phyloP scores from a whole-genome alignment of 352 stramenopile genomes.

The Aphanomyces euteiches region DNA sequence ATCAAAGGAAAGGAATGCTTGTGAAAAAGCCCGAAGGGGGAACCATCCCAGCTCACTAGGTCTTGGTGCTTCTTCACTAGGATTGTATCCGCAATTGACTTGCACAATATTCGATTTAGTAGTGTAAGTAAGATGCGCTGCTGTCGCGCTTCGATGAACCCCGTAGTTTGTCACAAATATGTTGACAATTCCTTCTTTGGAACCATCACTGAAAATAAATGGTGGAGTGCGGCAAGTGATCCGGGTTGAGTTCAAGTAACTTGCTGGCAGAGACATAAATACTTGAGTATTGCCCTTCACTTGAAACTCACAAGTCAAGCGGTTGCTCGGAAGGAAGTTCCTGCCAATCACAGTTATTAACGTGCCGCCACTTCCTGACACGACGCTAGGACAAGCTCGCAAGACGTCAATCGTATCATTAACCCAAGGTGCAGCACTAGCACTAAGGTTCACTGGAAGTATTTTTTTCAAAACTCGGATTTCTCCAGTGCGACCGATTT shows the following conservation, averaged over 20 bases:
- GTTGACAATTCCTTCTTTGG: slow-evolving; percentile 37
- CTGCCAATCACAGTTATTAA: slow-evolving; percentile 91
- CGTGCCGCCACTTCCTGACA: slow-evolving; percentile 41
- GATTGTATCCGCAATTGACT: slow-evolving; percentile 36
- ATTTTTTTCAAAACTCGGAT: slow-evolving; percentile 88
- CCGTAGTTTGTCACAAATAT: slow-evolving; percentile 83
- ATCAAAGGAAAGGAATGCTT: slow-evolving; percentile 92
- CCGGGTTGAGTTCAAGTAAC: slow-evolving; percentile 80
- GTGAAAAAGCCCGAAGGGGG: slow-evolving; percentile 84
- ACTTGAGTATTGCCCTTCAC: slow-evolving; percentile 33
- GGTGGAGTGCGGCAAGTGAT: slow-evolving; percentile 73
- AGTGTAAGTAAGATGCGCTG: slow-evolving; percentile 46
- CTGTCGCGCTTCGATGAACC: slow-evolving; percentile 61
- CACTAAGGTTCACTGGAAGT: slow-evolving; percentile 89
- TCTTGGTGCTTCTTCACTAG: slow-evolving; percentile 75
- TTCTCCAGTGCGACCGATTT: slow-evolving; percentile 72
- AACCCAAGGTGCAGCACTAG: slow-evolving; percentile 74
- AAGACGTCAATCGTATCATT: slow-evolving; percentile 96
- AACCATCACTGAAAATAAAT: slow-evolving; percentile 39
- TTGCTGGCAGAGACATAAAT: slow-evolving; percentile 42
- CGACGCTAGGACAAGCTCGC: slow-evolving; percentile 68
- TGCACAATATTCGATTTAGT: slow-evolving; percentile 38
- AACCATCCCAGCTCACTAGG: slow-evolving; percentile 91
- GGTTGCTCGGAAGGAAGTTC: slow-evolving; percentile 88
- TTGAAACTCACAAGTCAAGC: slow-evolving; percentile 85